These are phyloP conservation scores for Colletotrichum tropicicola DNA, from an alignment of 2,329 filamentous ascomycete species.

Conservation along the genomic window DNA sequence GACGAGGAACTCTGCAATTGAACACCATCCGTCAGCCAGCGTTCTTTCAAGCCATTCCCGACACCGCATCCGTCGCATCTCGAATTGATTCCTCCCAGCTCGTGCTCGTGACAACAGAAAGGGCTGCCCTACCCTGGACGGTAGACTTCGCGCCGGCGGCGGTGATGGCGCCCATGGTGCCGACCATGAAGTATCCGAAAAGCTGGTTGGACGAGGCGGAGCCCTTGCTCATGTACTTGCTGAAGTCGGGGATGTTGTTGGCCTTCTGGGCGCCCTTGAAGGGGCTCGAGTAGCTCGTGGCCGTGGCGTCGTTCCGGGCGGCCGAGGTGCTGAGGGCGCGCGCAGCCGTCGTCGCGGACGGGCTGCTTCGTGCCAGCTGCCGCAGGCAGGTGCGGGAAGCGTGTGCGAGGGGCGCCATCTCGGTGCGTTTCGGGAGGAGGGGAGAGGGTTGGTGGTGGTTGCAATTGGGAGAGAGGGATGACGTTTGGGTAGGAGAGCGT, in stretches of 20 bases:
- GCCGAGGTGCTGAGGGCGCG: constrained; percentile 67
- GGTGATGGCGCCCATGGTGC: constrained; percentile 89
- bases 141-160: constrained; percentile 97
- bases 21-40: constrained; percentile 36
- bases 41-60: not conserved
- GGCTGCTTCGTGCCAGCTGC: constrained; percentile 53
- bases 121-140: constrained; percentile 82
- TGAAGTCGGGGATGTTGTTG: constrained; percentile 87
- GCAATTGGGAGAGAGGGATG: constrained; percentile 33
- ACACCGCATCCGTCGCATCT: not conserved
- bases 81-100: not conserved
- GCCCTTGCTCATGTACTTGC: constrained; percentile 81
- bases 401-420: constrained; percentile 75
- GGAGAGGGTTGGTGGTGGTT: constrained; percentile 23
- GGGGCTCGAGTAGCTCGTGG: constrained; percentile 65
- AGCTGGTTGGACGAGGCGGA: constrained; percentile 80
- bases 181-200: constrained; percentile 98
- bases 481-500: constrained; percentile 31
- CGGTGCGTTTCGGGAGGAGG: constrained; percentile 35
- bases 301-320: constrained; percentile 53
- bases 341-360: constrained; percentile 48
- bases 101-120: not conserved
- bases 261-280: constrained; percentile 69
- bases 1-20: constrained; percentile 88
- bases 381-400: constrained; percentile 77